Conservation (phyloP, 73 alveolate genomes). For the Tetrahymena malaccensis region DNA sequence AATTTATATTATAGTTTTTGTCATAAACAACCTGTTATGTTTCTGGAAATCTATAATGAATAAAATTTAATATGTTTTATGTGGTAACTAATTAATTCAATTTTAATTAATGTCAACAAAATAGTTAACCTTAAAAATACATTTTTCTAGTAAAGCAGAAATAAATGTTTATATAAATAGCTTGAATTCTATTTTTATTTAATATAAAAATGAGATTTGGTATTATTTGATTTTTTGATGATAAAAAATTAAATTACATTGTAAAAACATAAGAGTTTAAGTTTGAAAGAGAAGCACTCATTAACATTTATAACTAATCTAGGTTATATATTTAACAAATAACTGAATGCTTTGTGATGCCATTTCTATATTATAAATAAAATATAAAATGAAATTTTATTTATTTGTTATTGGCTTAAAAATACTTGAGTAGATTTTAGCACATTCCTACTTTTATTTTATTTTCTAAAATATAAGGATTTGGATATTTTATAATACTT, state of each 20-base stretch:
- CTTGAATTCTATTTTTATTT: too few species aligned
- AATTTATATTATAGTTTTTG: neutral
- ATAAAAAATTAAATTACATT: neutral
- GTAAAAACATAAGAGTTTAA: neutral
- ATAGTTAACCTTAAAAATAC: too few species aligned
- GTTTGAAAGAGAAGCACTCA: neutral
- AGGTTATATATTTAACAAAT: neutral
- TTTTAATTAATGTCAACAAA: neutral
- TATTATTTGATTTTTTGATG: too few species aligned
- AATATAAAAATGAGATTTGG: too few species aligned
- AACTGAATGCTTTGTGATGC: neutral
- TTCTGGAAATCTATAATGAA: neutral
- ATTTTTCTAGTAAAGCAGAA: too few species aligned
- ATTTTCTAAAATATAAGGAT: neutral
- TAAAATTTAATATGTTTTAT: neutral
- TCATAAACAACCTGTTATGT: neutral
- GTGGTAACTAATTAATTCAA: neutral
- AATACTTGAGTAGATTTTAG: neutral
- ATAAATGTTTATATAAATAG: too few species aligned
- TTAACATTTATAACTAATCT: neutral
- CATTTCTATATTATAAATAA: neutral
- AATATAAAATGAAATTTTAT: neutral
- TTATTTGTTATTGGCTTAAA: neutral
- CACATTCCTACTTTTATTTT: neutral
- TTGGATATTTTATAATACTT: neutral